These are phyloP conservation scores for Russula emetica DNA, from an alignment of 768 basidiomycete species.

Conservation along the genomic window DNA sequence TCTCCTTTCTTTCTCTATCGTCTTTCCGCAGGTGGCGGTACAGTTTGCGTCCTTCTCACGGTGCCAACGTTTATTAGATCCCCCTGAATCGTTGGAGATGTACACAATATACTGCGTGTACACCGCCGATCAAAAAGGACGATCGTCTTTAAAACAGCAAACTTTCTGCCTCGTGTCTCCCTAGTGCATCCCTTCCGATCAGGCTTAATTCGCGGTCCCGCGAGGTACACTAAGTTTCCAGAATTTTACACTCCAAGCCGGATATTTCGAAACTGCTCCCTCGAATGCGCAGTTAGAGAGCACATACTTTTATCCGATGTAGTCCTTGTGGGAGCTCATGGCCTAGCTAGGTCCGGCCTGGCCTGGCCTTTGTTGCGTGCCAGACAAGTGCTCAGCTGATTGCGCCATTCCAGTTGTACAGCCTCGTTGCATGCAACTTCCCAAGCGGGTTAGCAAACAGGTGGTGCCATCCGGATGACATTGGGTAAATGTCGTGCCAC, in stretches of 20 bases:
- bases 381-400: neutral
- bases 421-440: neutral
- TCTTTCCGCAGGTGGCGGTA: conserved; percentile 11
- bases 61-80: conserved; percentile 4
- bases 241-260: neutral
- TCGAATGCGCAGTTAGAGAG: conserved; percentile 7
- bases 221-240: conserved; percentile 2
- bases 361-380: neutral
- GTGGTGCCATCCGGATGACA: neutral
- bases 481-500: neutral
- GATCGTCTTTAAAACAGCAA: conserved; percentile 3
- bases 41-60: neutral
- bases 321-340: neutral
- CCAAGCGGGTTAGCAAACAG: too few relatives aligned
- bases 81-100: conserved; percentile 9
- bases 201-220: neutral
- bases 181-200: neutral
- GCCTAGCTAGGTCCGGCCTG: neutral
- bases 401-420: neutral
- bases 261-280: neutral
- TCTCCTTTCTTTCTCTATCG: neutral
- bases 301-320: neutral
- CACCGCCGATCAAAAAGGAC: conserved; percentile 12
- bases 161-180: conserved; percentile 8
- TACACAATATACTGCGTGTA: neutral